phyloP scores from a whole-genome alignment of 2,329 filamentous ascomycete species.

The Microsporum canis region DNA sequence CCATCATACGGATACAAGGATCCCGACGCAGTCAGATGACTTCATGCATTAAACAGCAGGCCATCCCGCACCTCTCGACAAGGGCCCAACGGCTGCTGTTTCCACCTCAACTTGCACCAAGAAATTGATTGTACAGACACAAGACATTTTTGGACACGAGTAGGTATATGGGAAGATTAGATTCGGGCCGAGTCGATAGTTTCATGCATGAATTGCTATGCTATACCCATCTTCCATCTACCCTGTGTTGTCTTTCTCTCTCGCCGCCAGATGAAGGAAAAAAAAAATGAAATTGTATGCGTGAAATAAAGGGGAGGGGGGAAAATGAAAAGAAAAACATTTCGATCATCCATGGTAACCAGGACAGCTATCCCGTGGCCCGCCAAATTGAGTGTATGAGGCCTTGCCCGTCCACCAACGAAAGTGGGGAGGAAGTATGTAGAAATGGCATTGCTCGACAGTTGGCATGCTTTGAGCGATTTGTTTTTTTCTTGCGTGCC shows the following conservation, averaged over 20 bases:
- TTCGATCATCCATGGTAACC: background rate
- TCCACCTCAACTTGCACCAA: background rate
- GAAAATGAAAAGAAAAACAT: background rate
- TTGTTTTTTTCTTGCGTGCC: background rate
- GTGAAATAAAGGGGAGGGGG: background rate
- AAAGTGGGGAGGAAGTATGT: background rate
- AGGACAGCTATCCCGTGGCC: background rate
- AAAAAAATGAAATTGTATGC: background rate
- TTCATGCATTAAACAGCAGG: background rate
- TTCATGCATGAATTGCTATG: slow-evolving; percentile 3
- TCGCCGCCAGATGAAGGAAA: background rate
- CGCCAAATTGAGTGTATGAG: background rate
- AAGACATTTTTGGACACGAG: background rate
- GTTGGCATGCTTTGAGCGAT: background rate
- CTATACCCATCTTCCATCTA: background rate
- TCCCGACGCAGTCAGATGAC: slow-evolving; percentile 1
- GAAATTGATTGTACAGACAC: background rate
- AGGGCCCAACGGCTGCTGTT: background rate
- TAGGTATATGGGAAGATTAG: background rate
- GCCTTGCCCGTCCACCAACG: background rate
- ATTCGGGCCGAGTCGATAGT: slow-evolving; percentile 5
- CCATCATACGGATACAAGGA: background rate
- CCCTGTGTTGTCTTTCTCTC: no score
- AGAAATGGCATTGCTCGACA: no score
- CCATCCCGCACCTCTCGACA: background rate